Base-by-base conservation (phyloP, 2,329 filamentous ascomycete genomes). In the Curvularia verruculosa region DNA sequence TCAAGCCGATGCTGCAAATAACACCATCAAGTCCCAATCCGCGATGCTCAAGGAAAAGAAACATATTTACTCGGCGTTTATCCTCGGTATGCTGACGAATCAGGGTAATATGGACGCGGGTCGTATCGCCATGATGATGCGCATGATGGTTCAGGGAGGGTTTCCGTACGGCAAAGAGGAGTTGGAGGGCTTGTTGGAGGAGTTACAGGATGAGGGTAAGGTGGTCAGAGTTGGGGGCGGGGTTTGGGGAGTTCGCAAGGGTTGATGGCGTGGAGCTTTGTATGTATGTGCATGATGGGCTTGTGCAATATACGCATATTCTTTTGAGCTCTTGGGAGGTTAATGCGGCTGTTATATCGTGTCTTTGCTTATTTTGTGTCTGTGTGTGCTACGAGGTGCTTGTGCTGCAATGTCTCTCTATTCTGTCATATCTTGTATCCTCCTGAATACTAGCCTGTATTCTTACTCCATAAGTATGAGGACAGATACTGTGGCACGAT, bases 81-180 rank as follows among this genome's bases (percentile, higher is more conserved):
- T 99, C 56, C 82, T 92, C 54, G 92, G 91, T 49, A 98, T 99
- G 95, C 80, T 99, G 77, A 97, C 92, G 60, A 97, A 97, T 75
- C 89, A 92, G 67, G 89, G 89, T 18, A 86, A 89, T 26, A 95
- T 97, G 90, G 88, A 90, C 49, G 80, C 93, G 57, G 83, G 83
- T 53, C 86, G 92, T 73, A 96, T 99, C 63, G 84, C 87, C 8
- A 96, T 93, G 89, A 97, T 98, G 91, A 84, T 99, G 83, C 92
- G 91, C 78, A 94, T 98, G 84, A 84, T 94, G 56, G 87, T 97
- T 50, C 86, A 90, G 0, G 92, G 92, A 12, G 93, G 92, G 1
- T 97, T 96, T 72, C 86, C 91, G 0, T 96, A 92, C 89, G 60
- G 91, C 91, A 29, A 29, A 69, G 93, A 96, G 72, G 93, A 98